These are phyloP conservation scores for Antitrichia curtipendula DNA, from an alignment of 225 moss, liverwort and hornwort genomes.

Conservation along the genomic window DNA sequence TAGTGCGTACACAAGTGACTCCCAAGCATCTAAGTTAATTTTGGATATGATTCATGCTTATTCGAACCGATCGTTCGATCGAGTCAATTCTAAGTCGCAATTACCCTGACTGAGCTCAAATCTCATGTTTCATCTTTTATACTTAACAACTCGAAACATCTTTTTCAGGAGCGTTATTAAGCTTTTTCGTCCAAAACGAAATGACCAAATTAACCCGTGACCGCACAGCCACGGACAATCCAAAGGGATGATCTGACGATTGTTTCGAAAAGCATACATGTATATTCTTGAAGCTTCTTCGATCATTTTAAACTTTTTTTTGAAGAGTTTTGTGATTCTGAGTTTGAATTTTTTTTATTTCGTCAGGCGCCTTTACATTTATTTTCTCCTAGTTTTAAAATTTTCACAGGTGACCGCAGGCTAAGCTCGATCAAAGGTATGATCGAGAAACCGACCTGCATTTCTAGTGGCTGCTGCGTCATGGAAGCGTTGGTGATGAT, in stretches of 20 bases:
- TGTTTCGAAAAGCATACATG: neutral
- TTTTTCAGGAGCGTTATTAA: neutral
- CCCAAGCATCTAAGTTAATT: fast-evolving
- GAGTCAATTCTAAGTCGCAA: neutral
- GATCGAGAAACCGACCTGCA: slow-evolving; percentile 42
- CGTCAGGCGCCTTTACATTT: no score
- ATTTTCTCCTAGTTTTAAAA: no score
- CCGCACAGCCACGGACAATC: neutral
- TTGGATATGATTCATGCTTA: neutral
- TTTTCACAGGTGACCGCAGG: neutral
- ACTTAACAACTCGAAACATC: neutral
- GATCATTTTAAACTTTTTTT: neutral
- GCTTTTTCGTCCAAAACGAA: neutral
- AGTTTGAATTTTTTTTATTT: neutral
- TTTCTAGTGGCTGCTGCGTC: slow-evolving; percentile 9
- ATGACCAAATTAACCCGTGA: neutral
- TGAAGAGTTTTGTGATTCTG: neutral
- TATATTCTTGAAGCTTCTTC: no score
- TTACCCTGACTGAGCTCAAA: neutral
- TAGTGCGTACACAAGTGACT: neutral
- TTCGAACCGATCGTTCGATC: no score
- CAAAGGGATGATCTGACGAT: neutral
- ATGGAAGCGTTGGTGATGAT: slow-evolving; percentile 5
- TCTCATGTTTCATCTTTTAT: neutral
- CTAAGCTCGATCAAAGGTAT: neutral